A percentile compares a stretch with the other conserved stretches of the same genome.
phyloP scores from a whole-genome alignment of 495 filamentous ascomycete genomes.

The Daldinia vernicosa region DNA sequence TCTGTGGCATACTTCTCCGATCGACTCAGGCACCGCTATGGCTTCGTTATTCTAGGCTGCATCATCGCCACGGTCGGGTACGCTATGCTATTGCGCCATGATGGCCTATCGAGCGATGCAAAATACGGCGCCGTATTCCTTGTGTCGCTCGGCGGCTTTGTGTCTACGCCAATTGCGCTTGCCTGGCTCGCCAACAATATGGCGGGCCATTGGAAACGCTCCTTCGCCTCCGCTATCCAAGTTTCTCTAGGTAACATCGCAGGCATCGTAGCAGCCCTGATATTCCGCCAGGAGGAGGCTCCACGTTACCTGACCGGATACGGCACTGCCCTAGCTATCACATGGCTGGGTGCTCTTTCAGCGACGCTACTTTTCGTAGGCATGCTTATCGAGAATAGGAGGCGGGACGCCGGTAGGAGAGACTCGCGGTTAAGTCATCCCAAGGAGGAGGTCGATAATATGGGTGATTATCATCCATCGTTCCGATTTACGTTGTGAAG shows the following conservation, averaged over 20 bases:
- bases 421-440: slow-evolving; percentile 57
- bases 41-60: slow-evolving; percentile 59
- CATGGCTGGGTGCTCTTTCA: slow-evolving; percentile 58
- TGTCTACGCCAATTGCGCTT: slow-evolving; percentile 59
- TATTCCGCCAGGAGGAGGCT: slow-evolving; percentile 55
- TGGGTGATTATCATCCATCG: slow-evolving; percentile 68
- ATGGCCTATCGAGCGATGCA: slow-evolving; percentile 41
- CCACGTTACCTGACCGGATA: slow-evolving; percentile 62
- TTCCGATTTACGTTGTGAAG: slow-evolving; percentile 60
- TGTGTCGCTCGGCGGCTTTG: slow-evolving; percentile 61
- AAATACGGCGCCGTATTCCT: slow-evolving; percentile 67
- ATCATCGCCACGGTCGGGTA: slow-evolving; percentile 60
- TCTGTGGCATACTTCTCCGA: slow-evolving; percentile 55
- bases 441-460: slow-evolving; percentile 60
- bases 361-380: slow-evolving; percentile 55
- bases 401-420: slow-evolving; percentile 62
- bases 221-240: slow-evolving; percentile 64
- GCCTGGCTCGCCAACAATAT: slow-evolving; percentile 64
- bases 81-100: slow-evolving; percentile 57
- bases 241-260: slow-evolving; percentile 65
- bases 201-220: slow-evolving; percentile 69
- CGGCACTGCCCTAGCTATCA: slow-evolving; percentile 57
- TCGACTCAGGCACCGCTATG: slow-evolving; percentile 51
- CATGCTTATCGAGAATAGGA: slow-evolving; percentile 62
- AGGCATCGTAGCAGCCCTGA: slow-evolving; percentile 65